phyloP scores from a whole-genome alignment of 352 stramenopile genomes.

The Pythium utonaiense region DNA sequence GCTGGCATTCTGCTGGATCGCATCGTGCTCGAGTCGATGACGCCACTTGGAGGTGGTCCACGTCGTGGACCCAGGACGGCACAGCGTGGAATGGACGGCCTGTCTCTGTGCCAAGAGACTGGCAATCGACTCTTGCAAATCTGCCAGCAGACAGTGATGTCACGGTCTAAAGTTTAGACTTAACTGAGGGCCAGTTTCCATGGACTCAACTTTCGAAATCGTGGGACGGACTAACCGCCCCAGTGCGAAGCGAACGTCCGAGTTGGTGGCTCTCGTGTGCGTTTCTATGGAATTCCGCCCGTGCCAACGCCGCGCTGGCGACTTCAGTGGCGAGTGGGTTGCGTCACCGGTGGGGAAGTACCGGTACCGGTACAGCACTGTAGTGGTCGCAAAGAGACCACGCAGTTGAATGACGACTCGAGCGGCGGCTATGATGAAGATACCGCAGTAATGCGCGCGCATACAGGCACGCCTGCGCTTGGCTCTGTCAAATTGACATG shows the following conservation, averaged over 20 bases:
- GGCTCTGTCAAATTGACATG: neutral
- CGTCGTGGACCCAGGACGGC: too few species aligned
- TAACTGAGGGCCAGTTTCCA: too few species aligned
- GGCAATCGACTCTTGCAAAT: constrained; percentile 8
- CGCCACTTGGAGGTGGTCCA: neutral
- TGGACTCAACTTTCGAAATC: neutral
- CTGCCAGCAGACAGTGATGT: constrained; percentile 1
- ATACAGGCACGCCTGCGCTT: neutral
- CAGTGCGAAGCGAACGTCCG: neutral
- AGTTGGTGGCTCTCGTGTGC: constrained; percentile 4
- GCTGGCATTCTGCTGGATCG: too few species aligned
- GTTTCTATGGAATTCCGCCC: neutral
- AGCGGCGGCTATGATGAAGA: neutral
- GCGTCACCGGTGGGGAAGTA: too few species aligned
- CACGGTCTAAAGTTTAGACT: neutral
- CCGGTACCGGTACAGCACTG: too few species aligned
- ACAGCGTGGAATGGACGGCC: neutral
- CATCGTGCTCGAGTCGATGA: neutral
- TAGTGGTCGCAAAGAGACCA: too few species aligned
- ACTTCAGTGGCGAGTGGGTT: too few species aligned
- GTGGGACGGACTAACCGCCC: neutral
- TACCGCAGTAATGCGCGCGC: neutral
- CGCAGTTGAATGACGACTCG: neutral
- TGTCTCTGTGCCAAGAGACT: neutral
- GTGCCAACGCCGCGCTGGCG: neutral